Evolutionary conservation across 768 basidiomycete species (phyloP), one percentile per base, ranked within the genome.

Genomic region (Terana coerulea): DNA sequence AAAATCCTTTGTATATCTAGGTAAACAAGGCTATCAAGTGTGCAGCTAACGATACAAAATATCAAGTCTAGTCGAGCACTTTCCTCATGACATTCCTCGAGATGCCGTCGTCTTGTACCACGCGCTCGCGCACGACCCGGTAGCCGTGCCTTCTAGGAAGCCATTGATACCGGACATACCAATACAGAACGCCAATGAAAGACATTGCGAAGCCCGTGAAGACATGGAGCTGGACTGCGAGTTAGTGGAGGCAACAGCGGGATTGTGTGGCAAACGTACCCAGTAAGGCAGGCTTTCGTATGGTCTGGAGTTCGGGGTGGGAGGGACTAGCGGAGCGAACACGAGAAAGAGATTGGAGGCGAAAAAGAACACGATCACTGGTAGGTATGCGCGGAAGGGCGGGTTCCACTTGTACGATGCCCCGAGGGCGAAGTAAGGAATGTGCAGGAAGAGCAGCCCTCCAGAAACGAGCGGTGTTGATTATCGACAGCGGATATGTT

Each of bases 271-370:
- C 31, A 19, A 17, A 67, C 83, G 59, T 57, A 87, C 86, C 74
- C 81, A 88, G 58, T 88, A 89, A 3, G 86, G 84, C 10, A 89
- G 70, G 51, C 69, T 60, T 21, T 77, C 69, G 57, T 88, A 88
- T 2, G 75, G 74, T 41, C 67, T 67, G 5, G 71, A 71, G 6
- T 78, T 83, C 4, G 68, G 63, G 0, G 69, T 61, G 0, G 87
- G 87, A 3, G 86, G 86, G 26, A 87, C 68, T 45, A 88, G 68
- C 0, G 87, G 86, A 4, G 80, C 77, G 29, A 75, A 55, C n/a
- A 79, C 65, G 19, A 89, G 69, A 62, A 87, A 85, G 14, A 85
- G 36, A 54, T 88, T 88, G 2, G 84, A 83, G 5, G 82, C 51
- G 52, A 84, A 75, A 69, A 86, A 88, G 28, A 81, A 68, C 2